A percentile compares a stretch with the other conserved stretches of the same genome.
phyloP scores from a whole-genome alignment of 169 alveolate genomes.

The Babesia ovata region DNA sequence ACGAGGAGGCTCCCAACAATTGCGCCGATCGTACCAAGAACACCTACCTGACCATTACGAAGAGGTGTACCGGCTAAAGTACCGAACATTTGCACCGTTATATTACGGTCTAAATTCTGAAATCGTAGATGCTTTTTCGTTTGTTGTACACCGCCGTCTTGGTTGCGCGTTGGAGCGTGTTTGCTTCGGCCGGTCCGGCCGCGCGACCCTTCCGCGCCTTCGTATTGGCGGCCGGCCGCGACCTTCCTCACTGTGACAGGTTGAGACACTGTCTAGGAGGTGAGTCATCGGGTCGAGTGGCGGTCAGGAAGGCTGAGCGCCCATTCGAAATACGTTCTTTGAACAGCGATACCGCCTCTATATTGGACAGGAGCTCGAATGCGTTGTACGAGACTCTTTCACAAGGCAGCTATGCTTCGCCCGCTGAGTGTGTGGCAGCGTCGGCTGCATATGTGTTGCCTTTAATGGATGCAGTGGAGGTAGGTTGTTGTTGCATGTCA shows the following conservation, averaged over 20 bases:
- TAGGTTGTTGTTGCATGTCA: neutral
- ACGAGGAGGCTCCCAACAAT: constrained; percentile 36
- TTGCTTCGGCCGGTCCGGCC: neutral
- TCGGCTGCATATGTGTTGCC: constrained; percentile 60
- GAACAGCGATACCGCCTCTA: constrained; percentile 5
- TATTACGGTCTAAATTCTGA: constrained; percentile 1
- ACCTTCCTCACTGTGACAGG: neutral
- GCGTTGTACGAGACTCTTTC: constrained; percentile 30
- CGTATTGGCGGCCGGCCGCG: constrained; percentile 9
- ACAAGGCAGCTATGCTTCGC: constrained; percentile 45
- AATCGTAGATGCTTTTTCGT: constrained; percentile 29
- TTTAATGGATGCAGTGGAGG: constrained; percentile 53
- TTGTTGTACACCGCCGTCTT: neutral
- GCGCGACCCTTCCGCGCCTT: constrained; percentile 27
- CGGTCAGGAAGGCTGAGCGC: constrained; percentile 18
- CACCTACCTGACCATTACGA: constrained; percentile 38
- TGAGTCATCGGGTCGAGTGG: neutral
- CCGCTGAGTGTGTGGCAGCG: constrained; percentile 45
- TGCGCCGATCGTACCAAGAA: constrained; percentile 41
- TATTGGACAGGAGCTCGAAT: constrained; percentile 17
- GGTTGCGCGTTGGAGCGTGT: constrained; percentile 11
- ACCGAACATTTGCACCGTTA: neutral
- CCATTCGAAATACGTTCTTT: neutral
- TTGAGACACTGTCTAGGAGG: neutral
- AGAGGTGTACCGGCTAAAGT: constrained; percentile 10